Percentiles rank a stretch among this genome's conserved stretches.
These are phyloP conservation scores for Diaporthe eres DNA, from an alignment of 2,329 filamentous ascomycete species.

Conservation along the genomic window DNA sequence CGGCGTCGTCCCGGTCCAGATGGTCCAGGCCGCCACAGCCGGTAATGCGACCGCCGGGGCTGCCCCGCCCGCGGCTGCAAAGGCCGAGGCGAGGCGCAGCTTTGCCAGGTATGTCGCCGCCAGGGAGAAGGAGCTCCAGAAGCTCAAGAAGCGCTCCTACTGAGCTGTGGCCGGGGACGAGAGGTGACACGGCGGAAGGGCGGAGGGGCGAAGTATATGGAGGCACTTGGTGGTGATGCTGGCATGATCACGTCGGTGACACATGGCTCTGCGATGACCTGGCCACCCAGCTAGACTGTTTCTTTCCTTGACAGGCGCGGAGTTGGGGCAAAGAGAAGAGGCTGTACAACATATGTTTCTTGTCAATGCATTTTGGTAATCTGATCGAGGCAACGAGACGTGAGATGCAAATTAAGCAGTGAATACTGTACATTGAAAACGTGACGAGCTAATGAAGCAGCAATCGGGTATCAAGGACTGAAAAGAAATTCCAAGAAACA, in stretches of 20 bases:
- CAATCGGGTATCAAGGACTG: conserved; percentile 5
- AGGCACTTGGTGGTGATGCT: conserved; percentile 16
- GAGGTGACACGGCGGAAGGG: neutral
- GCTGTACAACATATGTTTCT: neutral
- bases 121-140: conserved; percentile 32
- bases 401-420: neutral
- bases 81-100: conserved; percentile 27
- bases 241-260: conserved; percentile 13
- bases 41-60: conserved; percentile 38
- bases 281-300: conserved; percentile 31
- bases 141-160: conserved; percentile 29
- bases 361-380: conserved; percentile 1
- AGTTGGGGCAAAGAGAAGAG: neutral
- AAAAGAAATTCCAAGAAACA: neutral
- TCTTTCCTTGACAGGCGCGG: conserved; percentile 33
- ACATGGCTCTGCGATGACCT: conserved; percentile 23
- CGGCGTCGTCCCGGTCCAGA: conserved; percentile 54
- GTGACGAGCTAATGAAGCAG: neutral
- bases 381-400: neutral
- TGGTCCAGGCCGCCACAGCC: conserved; percentile 40
- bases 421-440: neutral
- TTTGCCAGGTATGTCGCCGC: conserved; percentile 19
- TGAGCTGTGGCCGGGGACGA: neutral
- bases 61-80: conserved; percentile 28
- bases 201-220: neutral